phyloP scores from a whole-genome alignment of 2,329 filamentous ascomycete genomes.

The Fusarium multiceps region DNA sequence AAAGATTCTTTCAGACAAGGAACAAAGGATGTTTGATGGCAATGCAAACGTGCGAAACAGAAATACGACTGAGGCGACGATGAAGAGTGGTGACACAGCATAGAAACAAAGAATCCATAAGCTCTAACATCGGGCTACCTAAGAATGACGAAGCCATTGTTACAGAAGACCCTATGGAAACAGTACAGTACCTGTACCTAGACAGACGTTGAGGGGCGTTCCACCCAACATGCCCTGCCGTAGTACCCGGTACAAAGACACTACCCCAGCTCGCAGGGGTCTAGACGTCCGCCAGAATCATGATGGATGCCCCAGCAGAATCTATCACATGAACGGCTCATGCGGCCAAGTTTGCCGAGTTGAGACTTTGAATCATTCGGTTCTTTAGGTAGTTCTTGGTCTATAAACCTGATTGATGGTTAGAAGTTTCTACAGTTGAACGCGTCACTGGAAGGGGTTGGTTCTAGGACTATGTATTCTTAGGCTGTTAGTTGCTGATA shows the following conservation, averaged over 20 bases:
- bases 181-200: not conserved
- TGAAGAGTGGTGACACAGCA: not conserved
- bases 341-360: slow-evolving; percentile 28
- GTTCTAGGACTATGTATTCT: not conserved
- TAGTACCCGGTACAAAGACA: slow-evolving; percentile 31
- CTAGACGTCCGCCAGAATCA: slow-evolving; percentile 28
- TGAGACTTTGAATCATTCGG: slow-evolving; percentile 19
- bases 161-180: slow-evolving; percentile 5
- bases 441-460: slow-evolving; percentile 19
- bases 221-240: slow-evolving; percentile 28
- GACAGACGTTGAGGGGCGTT: slow-evolving; percentile 23
- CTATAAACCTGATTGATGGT: not conserved
- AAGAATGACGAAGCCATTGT: slow-evolving; percentile 36
- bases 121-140: not conserved
- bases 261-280: slow-evolving; percentile 35
- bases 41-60: not conserved
- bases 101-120: slow-evolving; percentile 12
- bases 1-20: not conserved
- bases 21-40: not conserved
- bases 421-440: not conserved
- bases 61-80: not conserved
- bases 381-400: not conserved
- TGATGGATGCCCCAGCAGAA: slow-evolving; percentile 35
- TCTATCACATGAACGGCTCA: slow-evolving; percentile 38
- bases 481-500: slow-evolving; percentile 13